phyloP scores from a whole-genome alignment of 2,329 filamentous ascomycete genomes.

The Kalmusia sp. region DNA sequence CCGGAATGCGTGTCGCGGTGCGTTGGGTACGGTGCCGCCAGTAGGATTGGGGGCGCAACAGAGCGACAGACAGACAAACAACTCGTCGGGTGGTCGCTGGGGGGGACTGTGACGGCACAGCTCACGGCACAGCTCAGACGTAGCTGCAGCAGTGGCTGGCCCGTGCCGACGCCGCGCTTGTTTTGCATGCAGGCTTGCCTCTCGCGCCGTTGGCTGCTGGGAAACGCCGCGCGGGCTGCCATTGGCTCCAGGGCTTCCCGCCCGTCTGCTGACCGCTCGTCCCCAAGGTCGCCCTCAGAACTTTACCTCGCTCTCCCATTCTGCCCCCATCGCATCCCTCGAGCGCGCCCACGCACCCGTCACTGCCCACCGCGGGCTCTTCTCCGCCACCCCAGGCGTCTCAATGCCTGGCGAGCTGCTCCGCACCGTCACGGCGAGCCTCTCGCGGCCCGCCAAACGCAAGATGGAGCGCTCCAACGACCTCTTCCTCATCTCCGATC shows the following conservation, averaged over 20 bases:
- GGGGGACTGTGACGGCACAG: too few relatives aligned
- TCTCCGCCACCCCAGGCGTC: constrained; percentile 35
- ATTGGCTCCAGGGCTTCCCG: constrained; percentile 15
- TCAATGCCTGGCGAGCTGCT: constrained; percentile 55
- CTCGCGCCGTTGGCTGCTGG: too few relatives aligned
- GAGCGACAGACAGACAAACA: too few relatives aligned
- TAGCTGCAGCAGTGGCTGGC: constrained; percentile 4
- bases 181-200: constrained; percentile 2
- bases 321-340: constrained; percentile 37
- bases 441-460: constrained; percentile 44
- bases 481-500: constrained; percentile 68
- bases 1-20: neutral
- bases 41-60: neutral
- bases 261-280: constrained; percentile 13
- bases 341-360: constrained; percentile 18
- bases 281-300: constrained; percentile 14
- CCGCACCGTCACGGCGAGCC: constrained; percentile 43
- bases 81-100: too few relatives aligned
- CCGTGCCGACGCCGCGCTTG: constrained; percentile 4
- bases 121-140: constrained; percentile 8
- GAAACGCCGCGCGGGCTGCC: constrained; percentile 9
- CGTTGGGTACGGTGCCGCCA: neutral
- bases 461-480: constrained; percentile 44
- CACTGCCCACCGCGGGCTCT: constrained; percentile 41
- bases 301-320: constrained; percentile 16